phyloP scores from a whole-genome alignment of 306 rosid species.

The Calophaca sinica region DNA sequence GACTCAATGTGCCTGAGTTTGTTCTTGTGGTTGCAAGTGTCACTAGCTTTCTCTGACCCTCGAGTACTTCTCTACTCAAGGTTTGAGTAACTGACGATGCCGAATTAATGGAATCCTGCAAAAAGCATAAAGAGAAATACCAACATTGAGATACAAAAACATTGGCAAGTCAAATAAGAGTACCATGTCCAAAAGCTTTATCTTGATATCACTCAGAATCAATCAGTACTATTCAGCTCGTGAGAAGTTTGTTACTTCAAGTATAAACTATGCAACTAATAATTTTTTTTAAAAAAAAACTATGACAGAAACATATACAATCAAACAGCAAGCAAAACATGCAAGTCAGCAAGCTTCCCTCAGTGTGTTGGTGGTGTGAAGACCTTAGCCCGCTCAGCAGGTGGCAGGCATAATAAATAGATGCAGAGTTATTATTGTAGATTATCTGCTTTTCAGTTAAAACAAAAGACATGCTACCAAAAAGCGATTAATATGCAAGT shows the following conservation, averaged over 20 bases:
- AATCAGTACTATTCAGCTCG: conserved; percentile 1
- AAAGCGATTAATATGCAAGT: background rate
- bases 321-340: conserved; percentile 21
- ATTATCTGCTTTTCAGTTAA: background rate
- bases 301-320: conserved; percentile 8
- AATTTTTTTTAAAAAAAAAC: background rate
- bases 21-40: conserved; percentile 77
- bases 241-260: background rate
- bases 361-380: background rate
- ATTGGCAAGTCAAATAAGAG: conserved; percentile 27
- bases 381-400: conserved; percentile 26
- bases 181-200: conserved; percentile 13
- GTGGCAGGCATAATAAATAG: conserved; percentile 4
- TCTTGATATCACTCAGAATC: conserved; percentile 12
- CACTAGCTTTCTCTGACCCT: conserved; percentile 88
- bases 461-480: background rate
- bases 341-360: conserved; percentile 15
- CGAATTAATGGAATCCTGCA: conserved; percentile 87
- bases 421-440: background rate
- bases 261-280: conserved; percentile 1
- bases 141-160: conserved; percentile 17
- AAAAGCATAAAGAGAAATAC: conserved; percentile 40
- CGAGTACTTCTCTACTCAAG: conserved; percentile 81
- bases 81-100: conserved; percentile 88
- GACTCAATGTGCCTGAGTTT: conserved; percentile 70